Conservation (phyloP, 148 eudicot genomes). For the Arctostaphylos glauca region DNA sequence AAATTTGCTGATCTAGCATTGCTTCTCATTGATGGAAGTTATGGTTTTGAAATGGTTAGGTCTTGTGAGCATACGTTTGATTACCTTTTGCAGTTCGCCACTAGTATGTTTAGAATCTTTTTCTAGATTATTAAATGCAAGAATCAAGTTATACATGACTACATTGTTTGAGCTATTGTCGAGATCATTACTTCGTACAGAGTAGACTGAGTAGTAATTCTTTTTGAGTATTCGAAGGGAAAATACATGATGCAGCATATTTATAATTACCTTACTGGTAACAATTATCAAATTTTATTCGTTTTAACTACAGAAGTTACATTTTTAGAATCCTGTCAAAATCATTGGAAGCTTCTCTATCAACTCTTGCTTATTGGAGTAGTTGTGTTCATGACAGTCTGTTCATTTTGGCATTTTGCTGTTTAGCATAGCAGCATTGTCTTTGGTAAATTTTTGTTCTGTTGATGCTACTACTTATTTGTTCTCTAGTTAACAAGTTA, state of each 20-base stretch:
- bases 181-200: too few relatives aligned
- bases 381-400: background rate
- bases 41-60: constrained; percentile 97
- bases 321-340: background rate
- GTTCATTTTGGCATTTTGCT: background rate
- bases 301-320: background rate
- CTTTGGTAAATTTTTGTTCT: background rate
- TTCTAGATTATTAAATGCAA: background rate
- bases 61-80: background rate
- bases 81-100: background rate
- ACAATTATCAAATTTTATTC: background rate
- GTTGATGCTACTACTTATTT: background rate
- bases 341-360: background rate
- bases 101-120: background rate
- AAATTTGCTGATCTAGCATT: constrained; percentile 89
- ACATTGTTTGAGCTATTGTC: background rate
- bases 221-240: background rate
- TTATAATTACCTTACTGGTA: background rate
- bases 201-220: background rate
- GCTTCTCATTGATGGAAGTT: constrained; percentile 89
- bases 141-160: background rate
- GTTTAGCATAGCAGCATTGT: background rate
- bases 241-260: background rate
- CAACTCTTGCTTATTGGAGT: background rate
- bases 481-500: background rate